phyloP scores from a whole-genome alignment of 345 rosid species.

The Lenwebbia sp. region DNA sequence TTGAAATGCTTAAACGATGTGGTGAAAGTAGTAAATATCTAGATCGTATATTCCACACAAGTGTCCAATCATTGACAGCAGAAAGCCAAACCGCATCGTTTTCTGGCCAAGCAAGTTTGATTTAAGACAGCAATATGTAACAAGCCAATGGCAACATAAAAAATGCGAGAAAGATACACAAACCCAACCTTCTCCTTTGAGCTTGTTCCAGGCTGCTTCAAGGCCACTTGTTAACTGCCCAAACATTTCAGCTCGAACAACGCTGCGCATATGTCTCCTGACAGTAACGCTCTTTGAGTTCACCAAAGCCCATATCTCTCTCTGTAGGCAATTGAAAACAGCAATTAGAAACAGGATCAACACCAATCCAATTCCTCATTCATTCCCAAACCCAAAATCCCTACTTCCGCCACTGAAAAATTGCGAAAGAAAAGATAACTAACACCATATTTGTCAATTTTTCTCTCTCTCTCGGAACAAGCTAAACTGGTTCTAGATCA shows the following conservation, averaged over 20 bases:
- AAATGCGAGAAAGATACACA: background rate
- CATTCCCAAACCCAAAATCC: background rate
- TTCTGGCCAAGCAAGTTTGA: background rate
- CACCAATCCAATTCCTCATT: background rate
- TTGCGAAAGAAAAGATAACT: background rate
- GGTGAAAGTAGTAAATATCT: background rate
- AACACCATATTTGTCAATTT: background rate
- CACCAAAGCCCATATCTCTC: constrained; percentile 61
- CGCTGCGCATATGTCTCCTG: constrained; percentile 31
- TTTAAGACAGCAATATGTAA: background rate
- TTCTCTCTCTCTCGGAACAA: background rate
- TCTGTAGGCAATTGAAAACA: constrained; percentile 19
- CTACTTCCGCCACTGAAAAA: background rate
- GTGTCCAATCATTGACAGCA: background rate
- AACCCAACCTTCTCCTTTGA: constrained; percentile 80
- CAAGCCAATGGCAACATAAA: background rate
- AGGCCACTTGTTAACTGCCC: constrained; percentile 91
- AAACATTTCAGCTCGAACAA: constrained; percentile 89
- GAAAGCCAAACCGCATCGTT: background rate
- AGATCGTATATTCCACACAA: background rate
- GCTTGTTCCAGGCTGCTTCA: constrained; percentile 95
- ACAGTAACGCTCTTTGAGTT: constrained; percentile 24
- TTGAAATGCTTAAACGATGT: background rate
- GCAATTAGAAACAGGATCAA: background rate
- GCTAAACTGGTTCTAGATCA: background rate